Percentiles rank a stretch among this genome's conserved stretches.
Evolutionary conservation across 1,139 yeast genomes (phyloP).

Genomic region (Geotrichum candidum): DNA sequence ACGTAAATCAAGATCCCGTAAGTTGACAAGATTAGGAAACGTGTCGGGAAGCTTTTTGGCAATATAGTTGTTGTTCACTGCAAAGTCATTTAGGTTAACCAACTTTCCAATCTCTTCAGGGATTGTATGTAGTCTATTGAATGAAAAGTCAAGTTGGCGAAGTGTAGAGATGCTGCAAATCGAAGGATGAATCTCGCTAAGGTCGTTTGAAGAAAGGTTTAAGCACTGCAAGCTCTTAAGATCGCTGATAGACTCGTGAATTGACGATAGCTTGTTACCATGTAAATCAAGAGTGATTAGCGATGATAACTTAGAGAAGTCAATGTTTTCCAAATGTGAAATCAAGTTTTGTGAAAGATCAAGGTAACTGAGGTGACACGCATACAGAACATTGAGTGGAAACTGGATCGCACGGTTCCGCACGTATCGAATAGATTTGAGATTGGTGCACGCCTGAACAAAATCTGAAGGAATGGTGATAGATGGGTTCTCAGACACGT

Average conservation of each 20-base stretch:
- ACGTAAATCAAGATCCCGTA: constrained; percentile 72
- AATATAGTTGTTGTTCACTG: constrained; percentile 68
- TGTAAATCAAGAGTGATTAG: constrained; percentile 40
- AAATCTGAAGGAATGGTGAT: constrained; percentile 79
- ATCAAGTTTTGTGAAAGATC: constrained; percentile 47
- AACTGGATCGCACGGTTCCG: constrained; percentile 68
- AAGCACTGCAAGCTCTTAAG: constrained; percentile 53
- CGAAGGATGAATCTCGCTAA: constrained; percentile 62
- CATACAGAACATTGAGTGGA: constrained; percentile 67
- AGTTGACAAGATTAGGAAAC: constrained; percentile 47
- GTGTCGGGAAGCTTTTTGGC: constrained; percentile 51
- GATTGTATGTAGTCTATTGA: constrained; percentile 58
- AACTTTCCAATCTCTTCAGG: constrained; percentile 62
- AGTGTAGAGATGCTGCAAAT: constrained; percentile 58
- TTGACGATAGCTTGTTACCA: constrained; percentile 62
- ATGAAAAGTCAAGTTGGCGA: constrained; percentile 70
- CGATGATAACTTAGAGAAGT: constrained; percentile 27
- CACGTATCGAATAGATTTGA: constrained; percentile 61
- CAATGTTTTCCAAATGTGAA: constrained; percentile 29
- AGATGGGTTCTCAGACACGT: constrained; percentile 83
- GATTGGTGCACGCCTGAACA: constrained; percentile 72
- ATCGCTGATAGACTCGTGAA: constrained; percentile 60
- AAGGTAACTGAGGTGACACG: constrained; percentile 59
- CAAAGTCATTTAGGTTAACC: constrained; percentile 56
- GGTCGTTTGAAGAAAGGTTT: constrained; percentile 76